Conservation (phyloP, 2,329 filamentous ascomycete species). For the Huntiella abstrusa region DNA sequence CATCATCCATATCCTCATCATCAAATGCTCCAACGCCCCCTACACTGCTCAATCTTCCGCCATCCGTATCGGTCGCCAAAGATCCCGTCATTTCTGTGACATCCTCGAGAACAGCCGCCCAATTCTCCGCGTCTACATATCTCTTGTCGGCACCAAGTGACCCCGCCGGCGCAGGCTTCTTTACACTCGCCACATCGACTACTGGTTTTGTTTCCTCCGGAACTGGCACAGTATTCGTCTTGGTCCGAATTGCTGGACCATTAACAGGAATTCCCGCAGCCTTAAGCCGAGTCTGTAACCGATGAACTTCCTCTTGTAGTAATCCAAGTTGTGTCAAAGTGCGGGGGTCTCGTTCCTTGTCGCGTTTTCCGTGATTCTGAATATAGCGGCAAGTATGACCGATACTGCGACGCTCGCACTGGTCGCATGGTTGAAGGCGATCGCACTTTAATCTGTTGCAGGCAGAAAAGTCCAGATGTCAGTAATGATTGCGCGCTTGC, state of each 20-base stretch:
- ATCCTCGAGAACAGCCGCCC: constrained; percentile 18
- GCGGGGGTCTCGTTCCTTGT: not conserved
- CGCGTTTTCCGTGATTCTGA: constrained; percentile 13
- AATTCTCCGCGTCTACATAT: constrained; percentile 17
- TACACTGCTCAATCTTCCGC: not conserved
- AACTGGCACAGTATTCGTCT: not conserved
- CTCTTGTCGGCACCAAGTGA: constrained; percentile 14
- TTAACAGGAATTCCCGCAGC: not conserved
- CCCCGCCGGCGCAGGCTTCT: constrained; percentile 12
- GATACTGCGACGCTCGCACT: constrained; percentile 18
- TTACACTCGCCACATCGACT: constrained; percentile 2
- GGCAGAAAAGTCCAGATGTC: too few species aligned
- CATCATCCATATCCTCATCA: constrained; percentile 13
- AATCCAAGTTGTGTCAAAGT: not conserved
- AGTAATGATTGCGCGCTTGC: too few species aligned
- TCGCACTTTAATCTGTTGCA: constrained; percentile 18
- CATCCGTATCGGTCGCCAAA: not conserved
- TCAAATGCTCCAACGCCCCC: constrained; percentile 4
- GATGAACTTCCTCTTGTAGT: not conserved
- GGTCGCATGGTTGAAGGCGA: constrained; percentile 17
- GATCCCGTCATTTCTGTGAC: constrained; percentile 11
- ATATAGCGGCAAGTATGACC: constrained; percentile 15
- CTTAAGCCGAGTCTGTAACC: not conserved
- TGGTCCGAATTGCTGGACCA: not conserved
- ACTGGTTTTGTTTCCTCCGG: not conserved